Percentiles rank a stretch among this genome's conserved stretches.
Conservation (phyloP, 2,329 filamentous ascomycete species). For the Apiospora malaysiana region DNA sequence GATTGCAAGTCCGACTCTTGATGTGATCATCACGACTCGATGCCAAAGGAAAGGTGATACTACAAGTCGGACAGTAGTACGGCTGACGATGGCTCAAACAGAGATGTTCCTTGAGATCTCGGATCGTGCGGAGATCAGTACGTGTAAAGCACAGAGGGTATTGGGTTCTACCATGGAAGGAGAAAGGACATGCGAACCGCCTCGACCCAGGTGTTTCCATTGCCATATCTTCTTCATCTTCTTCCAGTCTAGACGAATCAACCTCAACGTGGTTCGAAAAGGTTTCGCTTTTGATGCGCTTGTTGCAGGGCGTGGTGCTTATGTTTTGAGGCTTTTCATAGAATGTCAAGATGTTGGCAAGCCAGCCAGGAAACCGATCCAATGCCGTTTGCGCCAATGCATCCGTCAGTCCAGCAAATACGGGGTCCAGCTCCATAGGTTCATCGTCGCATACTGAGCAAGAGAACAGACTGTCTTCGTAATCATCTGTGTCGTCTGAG, state of each 20-base stretch:
- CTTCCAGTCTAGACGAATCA: background rate
- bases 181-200: background rate
- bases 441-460: background rate
- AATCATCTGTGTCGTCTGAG: background rate
- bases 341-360: background rate
- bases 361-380: background rate
- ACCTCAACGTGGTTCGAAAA: background rate
- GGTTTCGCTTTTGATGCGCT: background rate
- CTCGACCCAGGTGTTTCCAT: background rate
- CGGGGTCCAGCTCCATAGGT: background rate
- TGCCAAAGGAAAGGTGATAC: background rate
- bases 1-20: background rate
- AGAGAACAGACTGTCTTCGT: background rate
- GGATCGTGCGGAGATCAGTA: background rate
- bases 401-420: background rate
- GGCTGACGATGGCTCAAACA: background rate
- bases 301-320: no score
- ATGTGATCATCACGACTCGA: background rate
- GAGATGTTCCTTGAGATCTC: background rate
- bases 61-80: background rate
- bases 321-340: background rate
- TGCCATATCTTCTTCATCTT: background rate
- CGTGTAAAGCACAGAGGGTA: background rate
- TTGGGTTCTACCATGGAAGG: fast-evolving
- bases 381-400: background rate